These are phyloP conservation scores for Leishmania turanica DNA, from an alignment of 208 protist genomes.

Conservation along the genomic window DNA sequence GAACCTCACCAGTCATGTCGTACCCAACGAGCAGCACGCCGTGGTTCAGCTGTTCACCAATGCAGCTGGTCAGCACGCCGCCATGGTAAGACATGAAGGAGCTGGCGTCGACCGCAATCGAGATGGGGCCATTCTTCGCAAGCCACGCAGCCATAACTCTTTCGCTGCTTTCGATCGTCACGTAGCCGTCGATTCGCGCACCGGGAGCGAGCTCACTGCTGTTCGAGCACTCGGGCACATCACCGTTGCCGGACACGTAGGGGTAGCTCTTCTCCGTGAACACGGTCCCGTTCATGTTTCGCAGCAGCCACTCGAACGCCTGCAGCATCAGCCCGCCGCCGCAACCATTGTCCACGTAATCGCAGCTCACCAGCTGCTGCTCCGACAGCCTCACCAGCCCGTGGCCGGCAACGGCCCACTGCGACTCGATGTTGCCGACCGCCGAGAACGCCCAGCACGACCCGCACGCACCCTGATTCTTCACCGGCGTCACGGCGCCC, in stretches of 20 bases:
- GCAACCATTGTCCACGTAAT: slow-evolving; percentile 78
- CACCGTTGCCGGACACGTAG: background rate
- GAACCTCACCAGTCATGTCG: slow-evolving; percentile 36
- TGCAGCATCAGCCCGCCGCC: slow-evolving; percentile 88
- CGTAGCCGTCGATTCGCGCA: slow-evolving; percentile 55
- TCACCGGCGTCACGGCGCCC: slow-evolving; percentile 91
- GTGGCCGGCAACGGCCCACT: slow-evolving; percentile 63
- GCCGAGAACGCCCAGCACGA: slow-evolving; percentile 96
- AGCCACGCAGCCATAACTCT: slow-evolving; percentile 61
- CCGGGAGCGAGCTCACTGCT: slow-evolving; percentile 36
- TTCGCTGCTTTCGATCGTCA: slow-evolving; percentile 65
- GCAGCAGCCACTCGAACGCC: slow-evolving; percentile 76
- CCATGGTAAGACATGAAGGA: slow-evolving; percentile 57
- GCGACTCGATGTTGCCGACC: slow-evolving; percentile 69
- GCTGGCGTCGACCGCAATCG: slow-evolving; percentile 86
- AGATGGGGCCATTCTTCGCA: slow-evolving; percentile 72
- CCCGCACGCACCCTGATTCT: slow-evolving; percentile 95
- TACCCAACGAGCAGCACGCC: slow-evolving; percentile 84
- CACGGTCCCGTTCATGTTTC: slow-evolving; percentile 60
- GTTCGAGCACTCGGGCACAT: background rate
- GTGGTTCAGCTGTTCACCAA: slow-evolving; percentile 58
- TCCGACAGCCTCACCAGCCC: slow-evolving; percentile 83
- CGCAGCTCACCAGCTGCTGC: slow-evolving; percentile 95
- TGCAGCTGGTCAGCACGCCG: slow-evolving; percentile 62
- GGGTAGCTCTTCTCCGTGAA: slow-evolving; percentile 82